Base-by-base conservation (phyloP, 2,329 filamentous ascomycete species). In the Fusarium humuli region DNA sequence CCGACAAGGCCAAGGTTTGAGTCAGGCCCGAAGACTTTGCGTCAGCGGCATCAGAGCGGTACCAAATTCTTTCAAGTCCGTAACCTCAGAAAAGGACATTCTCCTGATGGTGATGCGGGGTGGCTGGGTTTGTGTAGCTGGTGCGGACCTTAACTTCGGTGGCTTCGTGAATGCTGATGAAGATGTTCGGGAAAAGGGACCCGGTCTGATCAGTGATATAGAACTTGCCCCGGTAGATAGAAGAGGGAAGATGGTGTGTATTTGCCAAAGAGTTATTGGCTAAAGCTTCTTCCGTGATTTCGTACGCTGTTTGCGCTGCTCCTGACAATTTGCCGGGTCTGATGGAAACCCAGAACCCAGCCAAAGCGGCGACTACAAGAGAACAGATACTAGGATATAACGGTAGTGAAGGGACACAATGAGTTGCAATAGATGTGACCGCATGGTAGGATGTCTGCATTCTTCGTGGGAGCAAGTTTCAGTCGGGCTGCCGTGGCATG, bases 401-500 rank as follows among this genome's bases (percentile, higher is more conserved):
- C 5, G 16, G 5, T 6, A 37, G 5, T 37, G 34, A n/a, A n/a
- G 16, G 9, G 9, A 11, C 34, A n/a, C 34, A n/a, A 37, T 37
- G 34, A n/a, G 34, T n/a, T 4, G 1, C 16, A n/a, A n/a, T n/a
- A n/a, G 16, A 6, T n/a, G 34, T 37, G 34, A 1, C 13, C 30
- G 5, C 29, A 30, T 30, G 29, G 4, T 2, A 30, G 29, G 2
- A 30, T 30, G 12, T 30, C 12, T 30, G 12, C 29, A 30, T 30
- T 30, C 29, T 1, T 30, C 6, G 5, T 14, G 13, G 13, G 29
- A 30, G 3, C 32, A 37, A 11, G 32, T 37, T 10, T 37, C 32
- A 0, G 32, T 37, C 3, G 32, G 2, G 5, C 34, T 37, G 4
- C 1, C 18, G 0, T n/a, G 16, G 3, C 34, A 10, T 4, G 34